Base-by-base conservation (phyloP, 2,329 filamentous ascomycete genomes). In the Fusarium nurragi region DNA sequence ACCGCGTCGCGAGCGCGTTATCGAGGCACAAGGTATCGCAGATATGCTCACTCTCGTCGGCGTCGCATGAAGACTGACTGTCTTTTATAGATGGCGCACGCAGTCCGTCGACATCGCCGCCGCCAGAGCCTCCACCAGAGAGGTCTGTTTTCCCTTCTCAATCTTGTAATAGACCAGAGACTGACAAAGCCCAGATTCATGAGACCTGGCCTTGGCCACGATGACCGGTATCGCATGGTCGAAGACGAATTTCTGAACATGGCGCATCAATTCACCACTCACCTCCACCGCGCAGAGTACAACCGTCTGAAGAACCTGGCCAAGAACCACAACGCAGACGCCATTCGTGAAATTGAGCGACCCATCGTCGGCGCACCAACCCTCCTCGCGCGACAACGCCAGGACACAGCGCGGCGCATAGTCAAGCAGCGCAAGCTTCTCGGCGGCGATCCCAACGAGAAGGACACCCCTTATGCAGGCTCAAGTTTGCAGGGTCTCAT, bases 151-250 rank as follows among this genome's bases (percentile, higher is more conserved):
- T 32, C 23, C 14, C 7, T 19, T n/a, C 26, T 9, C 16, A 16
- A 18, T n/a, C 21, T 26, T n/a, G 22, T 19, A 28, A 22, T 37
- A 21, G 36, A 16, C 18, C n/a, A 26, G 14, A 19, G 9, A 4
- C 41, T 48, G 6, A 63, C 21, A 19, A 26, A 28, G 12, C 11
- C 18, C 51, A 88, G 86, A 26, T 82, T 82, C 73, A 93, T 94
- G 90, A 78, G 81, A 4, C 81, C 87, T 43, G 88, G 88, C 4
- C 75, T 84, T n/a, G 80, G 84, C 5, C 76, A 83, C n/a, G 92
- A 95, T 74, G 90, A 94, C 72, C 79, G 78, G 52, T 94, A 87
- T 76, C 88, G 91, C 70, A 94, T 94, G 90, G 92, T 95, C 0
- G 92, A 94, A 75, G 92, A 95, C 69, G 91, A 94, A 67, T 87